A percentile compares a stretch with the other conserved stretches of the same genome.
Conservation (phyloP, 345 rosid genomes). For the Eucalyptus curtisii region DNA sequence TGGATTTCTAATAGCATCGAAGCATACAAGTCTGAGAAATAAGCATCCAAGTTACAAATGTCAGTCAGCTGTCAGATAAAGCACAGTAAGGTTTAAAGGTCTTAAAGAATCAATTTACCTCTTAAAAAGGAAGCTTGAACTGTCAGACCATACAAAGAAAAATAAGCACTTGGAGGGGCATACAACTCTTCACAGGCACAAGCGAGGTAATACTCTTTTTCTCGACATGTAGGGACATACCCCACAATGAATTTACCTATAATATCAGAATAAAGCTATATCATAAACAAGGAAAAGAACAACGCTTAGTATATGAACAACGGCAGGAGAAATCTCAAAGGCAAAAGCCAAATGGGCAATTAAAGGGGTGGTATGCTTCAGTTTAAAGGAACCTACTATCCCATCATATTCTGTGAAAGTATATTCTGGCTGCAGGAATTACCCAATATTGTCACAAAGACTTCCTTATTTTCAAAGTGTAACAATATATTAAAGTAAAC, state of each 20-base stretch:
- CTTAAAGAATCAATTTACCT: slow-evolving; percentile 34
- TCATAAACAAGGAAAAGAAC: background rate
- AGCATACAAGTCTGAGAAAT: background rate
- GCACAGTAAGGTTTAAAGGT: background rate
- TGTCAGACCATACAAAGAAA: slow-evolving; percentile 76
- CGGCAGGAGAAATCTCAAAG: background rate
- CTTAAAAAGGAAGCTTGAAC: slow-evolving; percentile 85
- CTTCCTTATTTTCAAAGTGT: background rate
- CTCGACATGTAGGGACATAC: slow-evolving; percentile 63
- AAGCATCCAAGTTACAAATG: background rate
- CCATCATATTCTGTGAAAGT: background rate
- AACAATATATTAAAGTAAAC: background rate
- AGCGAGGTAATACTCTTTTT: slow-evolving; percentile 85
- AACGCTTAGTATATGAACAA: background rate
- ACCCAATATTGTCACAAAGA: background rate
- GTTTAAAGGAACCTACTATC: background rate
- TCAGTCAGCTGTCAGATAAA: background rate
- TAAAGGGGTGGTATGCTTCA: background rate
- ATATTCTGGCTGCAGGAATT: background rate
- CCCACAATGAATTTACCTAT: slow-evolving; percentile 81
- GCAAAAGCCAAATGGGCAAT: background rate
- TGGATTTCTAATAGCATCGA: background rate
- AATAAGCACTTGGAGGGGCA: slow-evolving; percentile 94
- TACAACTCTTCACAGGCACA: slow-evolving; percentile 81
- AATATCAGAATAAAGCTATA: background rate